These are phyloP conservation scores for Aaosphaeria arxii DNA, from an alignment of 2,329 filamentous ascomycete species.

Conservation along the genomic window DNA sequence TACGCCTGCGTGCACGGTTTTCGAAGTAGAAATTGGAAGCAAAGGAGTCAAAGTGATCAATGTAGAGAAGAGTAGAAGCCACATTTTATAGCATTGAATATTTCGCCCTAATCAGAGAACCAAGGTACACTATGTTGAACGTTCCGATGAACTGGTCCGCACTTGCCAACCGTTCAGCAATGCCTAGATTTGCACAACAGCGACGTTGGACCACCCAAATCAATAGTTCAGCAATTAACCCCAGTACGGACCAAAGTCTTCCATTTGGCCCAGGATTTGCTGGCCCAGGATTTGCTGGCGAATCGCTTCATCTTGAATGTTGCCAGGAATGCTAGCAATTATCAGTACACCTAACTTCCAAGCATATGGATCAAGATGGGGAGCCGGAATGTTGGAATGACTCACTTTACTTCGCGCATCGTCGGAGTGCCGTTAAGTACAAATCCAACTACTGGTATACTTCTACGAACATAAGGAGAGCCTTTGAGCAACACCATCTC, in stretches of 20 bases:
- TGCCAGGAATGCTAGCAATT: conserved; percentile 6
- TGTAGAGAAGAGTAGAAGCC: too few species aligned
- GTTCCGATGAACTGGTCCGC: too few species aligned
- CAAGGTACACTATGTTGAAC: too few species aligned
- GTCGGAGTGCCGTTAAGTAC: conserved; percentile 7
- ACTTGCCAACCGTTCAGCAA: too few species aligned
- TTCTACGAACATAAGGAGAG: conserved; percentile 11
- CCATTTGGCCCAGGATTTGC: conserved; percentile 9
- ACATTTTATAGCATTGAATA: too few species aligned
- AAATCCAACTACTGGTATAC: conserved; percentile 18
- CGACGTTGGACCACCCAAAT: too few species aligned
- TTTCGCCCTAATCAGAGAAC: too few species aligned
- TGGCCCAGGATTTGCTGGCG: conserved; percentile 9
- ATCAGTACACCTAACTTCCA: too few species aligned
- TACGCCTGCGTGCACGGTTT: too few species aligned
- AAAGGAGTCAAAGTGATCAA: too few species aligned
- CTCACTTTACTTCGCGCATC: conserved; percentile 20
- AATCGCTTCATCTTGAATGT: conserved; percentile 10
- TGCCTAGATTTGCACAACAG: too few species aligned
- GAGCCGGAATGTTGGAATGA: not conserved
- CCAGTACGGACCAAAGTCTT: conserved; percentile 22
- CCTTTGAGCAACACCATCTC: conserved; percentile 11
- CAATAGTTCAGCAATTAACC: conserved; percentile 2
- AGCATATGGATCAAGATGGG: conserved; percentile 4
- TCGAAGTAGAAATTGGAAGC: too few species aligned